phyloP scores from a whole-genome alignment of 1,284 basidiomycete species.

The Moesziomyces aphidis region DNA sequence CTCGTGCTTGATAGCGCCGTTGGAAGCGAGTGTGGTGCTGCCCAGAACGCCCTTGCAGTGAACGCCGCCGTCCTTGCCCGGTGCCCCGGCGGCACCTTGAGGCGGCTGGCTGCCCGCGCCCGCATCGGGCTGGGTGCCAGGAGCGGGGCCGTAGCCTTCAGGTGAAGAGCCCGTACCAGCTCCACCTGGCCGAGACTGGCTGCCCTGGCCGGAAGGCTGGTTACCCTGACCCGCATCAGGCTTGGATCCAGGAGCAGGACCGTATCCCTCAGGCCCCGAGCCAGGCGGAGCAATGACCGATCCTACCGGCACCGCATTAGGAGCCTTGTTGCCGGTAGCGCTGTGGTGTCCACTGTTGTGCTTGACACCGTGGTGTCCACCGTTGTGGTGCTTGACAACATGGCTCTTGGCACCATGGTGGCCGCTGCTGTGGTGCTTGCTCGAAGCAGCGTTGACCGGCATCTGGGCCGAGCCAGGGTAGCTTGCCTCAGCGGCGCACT shows the following conservation, averaged over 20 bases:
- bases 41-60: constrained; percentile 22
- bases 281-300: too few species aligned
- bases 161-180: neutral
- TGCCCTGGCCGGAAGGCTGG: neutral
- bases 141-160: neutral
- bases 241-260: too few species aligned
- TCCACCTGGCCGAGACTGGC: neutral
- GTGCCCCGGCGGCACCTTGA: neutral
- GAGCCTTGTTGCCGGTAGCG: neutral
- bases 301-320: too few species aligned
- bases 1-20: constrained; percentile 12
- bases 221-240: too few species aligned
- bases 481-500: too few species aligned
- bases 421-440: constrained; percentile 1
- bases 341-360: too few species aligned
- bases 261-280: constrained; percentile 2
- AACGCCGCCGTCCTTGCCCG: neutral
- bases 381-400: neutral
- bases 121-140: neutral
- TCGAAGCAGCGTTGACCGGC: too few species aligned
- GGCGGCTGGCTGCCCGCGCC: too few species aligned
- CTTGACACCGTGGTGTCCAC: neutral
- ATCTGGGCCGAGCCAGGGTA: neutral
- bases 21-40: constrained; percentile 10
- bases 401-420: constrained; percentile 2